Evolutionary conservation across 345 rosid genomes (phyloP).

Genomic region (Iberis pinnata): DNA sequence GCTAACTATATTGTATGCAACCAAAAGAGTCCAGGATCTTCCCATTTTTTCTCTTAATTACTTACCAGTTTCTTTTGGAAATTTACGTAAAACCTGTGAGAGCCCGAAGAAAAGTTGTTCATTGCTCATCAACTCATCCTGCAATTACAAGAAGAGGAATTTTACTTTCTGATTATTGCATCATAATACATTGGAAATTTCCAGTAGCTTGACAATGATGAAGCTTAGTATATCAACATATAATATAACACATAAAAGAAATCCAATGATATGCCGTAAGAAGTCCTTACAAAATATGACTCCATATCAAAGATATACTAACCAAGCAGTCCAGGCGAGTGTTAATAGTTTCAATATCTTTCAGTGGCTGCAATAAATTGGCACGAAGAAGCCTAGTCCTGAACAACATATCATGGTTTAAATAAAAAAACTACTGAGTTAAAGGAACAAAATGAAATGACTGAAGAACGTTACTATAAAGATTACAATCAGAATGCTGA

Average conservation of each 20-base stretch:
- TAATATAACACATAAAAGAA: neutral
- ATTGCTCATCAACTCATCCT: slow-evolving; percentile 95
- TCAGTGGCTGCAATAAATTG: slow-evolving; percentile 91
- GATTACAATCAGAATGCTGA: neutral
- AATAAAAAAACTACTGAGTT: slow-evolving; percentile 19
- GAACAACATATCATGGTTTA: slow-evolving; percentile 31
- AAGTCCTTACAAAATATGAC: slow-evolving; percentile 20
- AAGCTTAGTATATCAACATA: slow-evolving; percentile 14
- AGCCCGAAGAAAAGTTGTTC: slow-evolving; percentile 95
- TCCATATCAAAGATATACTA: slow-evolving; percentile 30
- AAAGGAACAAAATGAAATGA: neutral
- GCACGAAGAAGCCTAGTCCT: slow-evolving; percentile 98
- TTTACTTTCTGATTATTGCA: slow-evolving; percentile 15
- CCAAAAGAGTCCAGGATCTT: slow-evolving; percentile 9
- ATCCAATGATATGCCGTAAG: neutral
- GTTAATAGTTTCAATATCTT: slow-evolving; percentile 85
- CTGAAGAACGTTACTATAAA: slow-evolving; percentile 3
- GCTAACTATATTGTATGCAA: slow-evolving; percentile 14
- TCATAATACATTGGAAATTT: slow-evolving; percentile 1
- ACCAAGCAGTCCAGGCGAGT: slow-evolving; percentile 96
- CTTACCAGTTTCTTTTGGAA: slow-evolving; percentile 93
- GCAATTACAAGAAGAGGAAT: slow-evolving; percentile 28
- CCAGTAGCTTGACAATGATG: slow-evolving; percentile 10
- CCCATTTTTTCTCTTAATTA: slow-evolving; percentile 8
- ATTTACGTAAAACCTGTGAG: slow-evolving; percentile 86